Evolutionary conservation across 1,284 basidiomycete species (phyloP).

Genomic region (Coniophora puteana): DNA sequence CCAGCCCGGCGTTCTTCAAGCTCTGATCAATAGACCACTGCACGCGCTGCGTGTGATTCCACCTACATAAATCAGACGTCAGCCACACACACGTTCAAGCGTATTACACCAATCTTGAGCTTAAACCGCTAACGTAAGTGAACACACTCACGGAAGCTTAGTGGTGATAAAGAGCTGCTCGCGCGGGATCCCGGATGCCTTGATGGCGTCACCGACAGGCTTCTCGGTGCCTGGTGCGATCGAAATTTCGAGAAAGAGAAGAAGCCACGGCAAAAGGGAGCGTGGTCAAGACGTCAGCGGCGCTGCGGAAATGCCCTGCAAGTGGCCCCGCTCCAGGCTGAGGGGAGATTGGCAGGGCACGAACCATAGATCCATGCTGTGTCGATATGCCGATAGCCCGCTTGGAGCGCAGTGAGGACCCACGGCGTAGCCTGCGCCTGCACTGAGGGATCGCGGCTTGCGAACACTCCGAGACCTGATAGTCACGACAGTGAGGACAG

Average conservation of each 20-base stretch:
- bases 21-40: constrained; percentile 14
- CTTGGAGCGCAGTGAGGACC: constrained; percentile 8
- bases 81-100: background rate
- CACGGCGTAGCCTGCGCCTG: background rate
- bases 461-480: constrained; percentile 4
- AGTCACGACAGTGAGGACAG: background rate
- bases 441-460: constrained; percentile 4
- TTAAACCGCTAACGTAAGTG: background rate
- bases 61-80: constrained; percentile 1
- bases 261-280: background rate
- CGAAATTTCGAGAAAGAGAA: background rate
- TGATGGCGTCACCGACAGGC: constrained; percentile 36
- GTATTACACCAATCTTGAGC: background rate
- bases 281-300: background rate
- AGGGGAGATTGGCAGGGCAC: background rate
- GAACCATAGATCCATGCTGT: constrained; percentile 7
- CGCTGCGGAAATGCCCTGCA: background rate
- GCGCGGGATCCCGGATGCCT: constrained; percentile 30
- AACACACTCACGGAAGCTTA: constrained; percentile 29
- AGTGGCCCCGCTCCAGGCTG: background rate
- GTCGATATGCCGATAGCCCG: constrained; percentile 11
- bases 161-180: constrained; percentile 39
- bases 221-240: constrained; percentile 28
- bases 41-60: constrained; percentile 15
- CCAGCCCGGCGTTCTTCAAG: constrained; percentile 13